A percentile compares a stretch with the other conserved stretches of the same genome.
These are phyloP conservation scores for Arabidopsis lyrata DNA, from an alignment of 441 rosid genomes.

Conservation along the genomic window DNA sequence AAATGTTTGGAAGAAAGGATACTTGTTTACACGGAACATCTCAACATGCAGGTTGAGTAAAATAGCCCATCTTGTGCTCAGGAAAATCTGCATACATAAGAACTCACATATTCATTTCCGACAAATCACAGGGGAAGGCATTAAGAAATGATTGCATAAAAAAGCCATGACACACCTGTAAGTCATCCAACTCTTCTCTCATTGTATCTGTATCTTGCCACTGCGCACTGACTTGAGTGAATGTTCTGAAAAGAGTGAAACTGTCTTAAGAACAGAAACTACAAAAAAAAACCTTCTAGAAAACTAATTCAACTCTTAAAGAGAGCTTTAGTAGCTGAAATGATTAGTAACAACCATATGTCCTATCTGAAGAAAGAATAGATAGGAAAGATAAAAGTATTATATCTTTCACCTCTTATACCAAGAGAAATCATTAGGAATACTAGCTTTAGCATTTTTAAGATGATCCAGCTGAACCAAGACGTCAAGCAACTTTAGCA, in stretches of 20 bases:
- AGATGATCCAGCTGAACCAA: conserved; percentile 99
- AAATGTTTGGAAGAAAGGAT: conserved; percentile 61
- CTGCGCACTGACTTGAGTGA: conserved; percentile 98
- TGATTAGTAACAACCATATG: background rate
- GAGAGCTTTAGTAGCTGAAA: conserved; percentile 9
- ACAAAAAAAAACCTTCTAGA: conserved; percentile 24
- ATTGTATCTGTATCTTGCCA: conserved; percentile 99
- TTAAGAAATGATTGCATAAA: conserved; percentile 14
- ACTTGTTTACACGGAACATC: conserved; percentile 99
- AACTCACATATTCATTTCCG: conserved; percentile 20
- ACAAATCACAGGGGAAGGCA: conserved; percentile 1
- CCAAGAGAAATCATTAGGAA: conserved; percentile 99
- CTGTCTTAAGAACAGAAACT: conserved; percentile 29
- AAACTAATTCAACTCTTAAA: conserved; percentile 16
- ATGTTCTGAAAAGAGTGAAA: conserved; percentile 70
- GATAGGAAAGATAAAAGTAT: background rate
- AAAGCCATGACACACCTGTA: conserved; percentile 68
- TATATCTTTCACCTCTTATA: conserved; percentile 79
- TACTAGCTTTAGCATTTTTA: conserved; percentile 99
- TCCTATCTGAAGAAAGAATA: conserved; percentile 18
- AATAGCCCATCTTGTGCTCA: conserved; percentile 99
- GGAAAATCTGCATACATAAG: conserved; percentile 74
- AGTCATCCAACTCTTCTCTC: conserved; percentile 99
- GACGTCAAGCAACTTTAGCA: conserved; percentile 96
- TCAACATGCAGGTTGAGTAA: conserved; percentile 94